Percentiles rank a stretch among this genome's conserved stretches.
Evolutionary conservation across 2,329 filamentous ascomycete species (phyloP).

Genomic region (Ilyonectria sp.): DNA sequence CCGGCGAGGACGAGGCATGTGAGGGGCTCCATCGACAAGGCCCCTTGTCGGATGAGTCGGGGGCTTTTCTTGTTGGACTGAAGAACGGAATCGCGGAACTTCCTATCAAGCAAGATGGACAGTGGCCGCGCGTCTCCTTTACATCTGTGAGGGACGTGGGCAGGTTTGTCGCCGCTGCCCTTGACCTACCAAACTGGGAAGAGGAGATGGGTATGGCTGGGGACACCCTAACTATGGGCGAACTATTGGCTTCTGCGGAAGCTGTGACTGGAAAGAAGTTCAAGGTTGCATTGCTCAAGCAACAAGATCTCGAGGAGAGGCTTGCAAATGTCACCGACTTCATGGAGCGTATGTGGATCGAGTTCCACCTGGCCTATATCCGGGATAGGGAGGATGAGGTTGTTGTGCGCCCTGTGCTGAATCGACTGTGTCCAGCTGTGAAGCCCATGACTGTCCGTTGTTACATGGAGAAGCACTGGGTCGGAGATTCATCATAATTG

Average conservation of each 20-base stretch:
- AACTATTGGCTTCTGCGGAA: neutral
- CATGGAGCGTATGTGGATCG: conserved; percentile 4
- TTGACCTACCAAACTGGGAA: conserved; percentile 2
- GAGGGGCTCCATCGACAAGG: conserved; percentile 6
- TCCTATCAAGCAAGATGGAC: neutral
- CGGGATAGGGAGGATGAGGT: conserved; percentile 7
- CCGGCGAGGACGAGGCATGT: conserved; percentile 1
- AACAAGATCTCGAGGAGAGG: neutral
- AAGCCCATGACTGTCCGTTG: neutral
- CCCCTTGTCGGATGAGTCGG: neutral
- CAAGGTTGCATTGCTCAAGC: neutral
- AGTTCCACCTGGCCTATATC: conserved; percentile 8
- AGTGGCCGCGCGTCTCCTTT: conserved; percentile 4
- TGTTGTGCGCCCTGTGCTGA: neutral
- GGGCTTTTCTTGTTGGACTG: conserved; percentile 3
- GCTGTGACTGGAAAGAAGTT: conserved; percentile 2
- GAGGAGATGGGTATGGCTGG: neutral
- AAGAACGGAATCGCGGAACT: conserved; percentile 2
- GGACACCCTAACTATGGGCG: conserved; percentile 1
- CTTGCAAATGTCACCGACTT: neutral
- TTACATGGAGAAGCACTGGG: conserved; percentile 6
- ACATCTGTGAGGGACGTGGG: conserved; percentile 1
- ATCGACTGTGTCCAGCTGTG: conserved; percentile 7
- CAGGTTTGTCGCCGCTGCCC: neutral
- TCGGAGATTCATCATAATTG: neutral